Conservation (phyloP, 2,329 filamentous ascomycete genomes). For the Fusarium sp. region DNA sequence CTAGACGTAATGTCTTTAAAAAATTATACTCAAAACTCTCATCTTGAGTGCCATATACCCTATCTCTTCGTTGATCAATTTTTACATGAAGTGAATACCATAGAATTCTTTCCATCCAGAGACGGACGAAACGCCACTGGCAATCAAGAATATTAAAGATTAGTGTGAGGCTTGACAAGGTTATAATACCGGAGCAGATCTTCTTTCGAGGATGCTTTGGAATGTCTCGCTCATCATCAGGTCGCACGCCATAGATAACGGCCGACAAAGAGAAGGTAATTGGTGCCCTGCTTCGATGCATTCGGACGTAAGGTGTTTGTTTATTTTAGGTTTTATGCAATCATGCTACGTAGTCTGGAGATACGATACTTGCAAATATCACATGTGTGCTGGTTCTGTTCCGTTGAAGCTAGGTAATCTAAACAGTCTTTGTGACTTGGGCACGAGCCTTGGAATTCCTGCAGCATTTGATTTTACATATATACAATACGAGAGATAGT, state of each 20-base stretch:
- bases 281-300: background rate
- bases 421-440: background rate
- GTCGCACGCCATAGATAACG: background rate
- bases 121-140: conserved; percentile 5
- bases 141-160: background rate
- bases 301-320: background rate
- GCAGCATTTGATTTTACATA: too few species aligned
- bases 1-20: conserved; percentile 42
- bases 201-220: background rate
- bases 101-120: background rate
- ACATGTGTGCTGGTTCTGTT: too few species aligned
- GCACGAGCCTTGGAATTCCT: too few species aligned
- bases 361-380: background rate
- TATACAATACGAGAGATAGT: too few species aligned
- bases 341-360: background rate
- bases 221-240: conserved; percentile 13
- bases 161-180: background rate
- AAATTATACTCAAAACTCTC: conserved; percentile 10
- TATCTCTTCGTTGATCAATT: background rate
- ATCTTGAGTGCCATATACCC: background rate
- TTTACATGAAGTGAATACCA: background rate
- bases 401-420: too few species aligned
- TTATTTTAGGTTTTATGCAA: background rate
- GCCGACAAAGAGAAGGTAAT: background rate
- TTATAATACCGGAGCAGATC: background rate